phyloP scores from a whole-genome alignment of 208 protist genomes.

The Porcisia hertigi region DNA sequence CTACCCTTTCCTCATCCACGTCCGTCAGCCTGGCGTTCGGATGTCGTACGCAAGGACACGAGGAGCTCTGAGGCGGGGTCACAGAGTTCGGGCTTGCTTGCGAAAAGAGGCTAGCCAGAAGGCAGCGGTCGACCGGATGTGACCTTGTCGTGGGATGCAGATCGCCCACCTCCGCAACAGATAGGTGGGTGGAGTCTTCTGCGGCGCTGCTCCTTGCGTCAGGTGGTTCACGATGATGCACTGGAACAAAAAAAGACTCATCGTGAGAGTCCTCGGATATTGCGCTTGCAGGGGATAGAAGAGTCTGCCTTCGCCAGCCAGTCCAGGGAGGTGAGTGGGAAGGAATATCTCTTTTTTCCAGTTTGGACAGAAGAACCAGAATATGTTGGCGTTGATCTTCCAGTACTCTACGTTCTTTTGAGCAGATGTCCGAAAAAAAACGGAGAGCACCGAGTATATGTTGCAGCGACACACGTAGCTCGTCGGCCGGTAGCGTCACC shows the following conservation, averaged over 20 bases:
- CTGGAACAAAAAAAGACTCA: neutral
- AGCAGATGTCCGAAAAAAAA: neutral
- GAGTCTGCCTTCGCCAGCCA: neutral
- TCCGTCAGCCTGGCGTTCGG: no score
- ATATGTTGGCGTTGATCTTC: slow-evolving; percentile 17
- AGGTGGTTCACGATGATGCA: neutral
- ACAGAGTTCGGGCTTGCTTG: neutral
- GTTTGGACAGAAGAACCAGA: slow-evolving; percentile 5
- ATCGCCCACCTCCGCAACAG: neutral
- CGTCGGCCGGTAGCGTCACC: neutral
- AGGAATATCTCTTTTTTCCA: neutral
- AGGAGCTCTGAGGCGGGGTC: neutral
- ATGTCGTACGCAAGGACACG: neutral
- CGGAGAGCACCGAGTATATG: slow-evolving; percentile 3
- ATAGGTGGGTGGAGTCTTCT: neutral
- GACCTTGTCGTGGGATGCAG: neutral
- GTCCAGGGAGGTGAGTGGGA: no score
- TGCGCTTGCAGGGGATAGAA: neutral
- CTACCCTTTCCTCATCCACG: no score
- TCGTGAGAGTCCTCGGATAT: no score
- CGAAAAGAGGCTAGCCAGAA: slow-evolving; percentile 4
- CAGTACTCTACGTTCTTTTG: neutral
- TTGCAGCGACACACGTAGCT: slow-evolving; percentile 12
- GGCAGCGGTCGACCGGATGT: neutral
- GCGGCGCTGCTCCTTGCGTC: no score